These are phyloP conservation scores for Aciculosporium take DNA, from an alignment of 2,329 filamentous ascomycete species.

Conservation along the genomic window DNA sequence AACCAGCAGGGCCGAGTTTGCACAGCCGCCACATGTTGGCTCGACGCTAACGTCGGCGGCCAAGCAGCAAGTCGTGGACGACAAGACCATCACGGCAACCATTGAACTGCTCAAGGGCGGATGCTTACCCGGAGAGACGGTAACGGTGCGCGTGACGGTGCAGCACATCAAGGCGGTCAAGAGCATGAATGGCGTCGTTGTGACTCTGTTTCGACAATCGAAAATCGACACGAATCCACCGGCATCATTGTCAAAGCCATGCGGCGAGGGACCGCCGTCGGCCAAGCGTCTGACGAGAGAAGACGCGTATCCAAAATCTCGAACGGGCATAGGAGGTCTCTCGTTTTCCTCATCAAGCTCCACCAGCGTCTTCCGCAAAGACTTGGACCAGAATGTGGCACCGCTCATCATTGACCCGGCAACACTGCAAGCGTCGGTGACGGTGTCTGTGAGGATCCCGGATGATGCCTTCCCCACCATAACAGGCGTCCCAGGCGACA, in stretches of 20 bases:
- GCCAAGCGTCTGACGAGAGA: slow-evolving; percentile 59
- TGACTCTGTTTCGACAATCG: slow-evolving; percentile 82
- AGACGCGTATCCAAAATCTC: slow-evolving; percentile 75
- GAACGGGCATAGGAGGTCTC: slow-evolving; percentile 72
- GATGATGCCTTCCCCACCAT: slow-evolving; percentile 91
- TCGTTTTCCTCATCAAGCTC: slow-evolving; percentile 77
- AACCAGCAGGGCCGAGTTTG: slow-evolving; percentile 36
- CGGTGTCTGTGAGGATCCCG: slow-evolving; percentile 70
- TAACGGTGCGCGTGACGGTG: slow-evolving; percentile 68
- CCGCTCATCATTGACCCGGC: slow-evolving; percentile 77
- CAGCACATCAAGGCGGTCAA: slow-evolving; percentile 82
- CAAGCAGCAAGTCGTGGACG: slow-evolving; percentile 34
- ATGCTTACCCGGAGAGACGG: slow-evolving; percentile 69
- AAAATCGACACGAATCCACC: slow-evolving; percentile 66
- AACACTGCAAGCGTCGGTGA: slow-evolving; percentile 66
- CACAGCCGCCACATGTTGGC: slow-evolving; percentile 20
- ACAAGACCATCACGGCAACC: slow-evolving; percentile 73
- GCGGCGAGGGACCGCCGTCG: slow-evolving; percentile 38
- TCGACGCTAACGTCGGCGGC: slow-evolving; percentile 18
- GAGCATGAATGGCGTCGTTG: slow-evolving; percentile 82
- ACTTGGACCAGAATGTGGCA: slow-evolving; percentile 76
- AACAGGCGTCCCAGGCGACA: slow-evolving; percentile 71
- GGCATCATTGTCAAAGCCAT: slow-evolving; percentile 34
- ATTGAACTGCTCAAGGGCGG: slow-evolving; percentile 73
- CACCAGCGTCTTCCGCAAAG: slow-evolving; percentile 88